phyloP scores from a whole-genome alignment of 805 yeast genomes.

The Metschnikowia henanensis region DNA sequence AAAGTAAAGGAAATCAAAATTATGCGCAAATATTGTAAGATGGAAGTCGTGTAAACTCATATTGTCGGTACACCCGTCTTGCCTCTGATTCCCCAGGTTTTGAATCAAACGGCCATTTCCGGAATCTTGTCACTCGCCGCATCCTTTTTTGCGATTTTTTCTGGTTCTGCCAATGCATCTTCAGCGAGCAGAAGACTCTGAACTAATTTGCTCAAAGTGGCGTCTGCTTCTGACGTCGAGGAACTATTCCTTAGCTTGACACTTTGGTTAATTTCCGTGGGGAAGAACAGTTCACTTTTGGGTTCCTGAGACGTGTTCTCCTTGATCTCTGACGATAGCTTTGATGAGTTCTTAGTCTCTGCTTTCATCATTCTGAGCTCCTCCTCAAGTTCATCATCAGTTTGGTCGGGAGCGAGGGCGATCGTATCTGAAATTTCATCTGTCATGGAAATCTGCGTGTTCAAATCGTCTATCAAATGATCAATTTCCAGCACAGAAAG shows the following conservation, averaged over 20 bases:
- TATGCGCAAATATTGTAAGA: background rate
- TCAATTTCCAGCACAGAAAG: constrained; percentile 29
- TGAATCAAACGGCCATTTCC: background rate
- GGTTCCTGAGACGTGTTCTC: background rate
- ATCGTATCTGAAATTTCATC: constrained; percentile 30
- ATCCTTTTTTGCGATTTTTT: too few relatives aligned
- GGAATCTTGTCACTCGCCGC: background rate
- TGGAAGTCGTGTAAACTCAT: too few relatives aligned
- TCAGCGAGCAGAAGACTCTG: too few relatives aligned
- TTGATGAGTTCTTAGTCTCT: constrained; percentile 12
- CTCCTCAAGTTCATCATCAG: constrained; percentile 30
- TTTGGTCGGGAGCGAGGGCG: constrained; percentile 9
- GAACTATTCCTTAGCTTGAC: background rate
- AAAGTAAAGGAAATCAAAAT: background rate
- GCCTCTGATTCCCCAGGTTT: too few relatives aligned
- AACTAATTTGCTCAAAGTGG: too few relatives aligned
- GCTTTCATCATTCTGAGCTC: constrained; percentile 27
- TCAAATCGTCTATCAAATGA: constrained; percentile 27
- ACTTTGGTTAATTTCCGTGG: too few relatives aligned
- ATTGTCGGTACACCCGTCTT: too few relatives aligned
- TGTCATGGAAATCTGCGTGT: constrained; percentile 28
- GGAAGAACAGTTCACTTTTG: background rate
- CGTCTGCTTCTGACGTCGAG: background rate
- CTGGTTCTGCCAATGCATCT: too few relatives aligned
- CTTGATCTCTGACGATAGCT: background rate